phyloP scores from a whole-genome alignment of 2,329 filamentous ascomycete species.

The Bertia moriformis region DNA sequence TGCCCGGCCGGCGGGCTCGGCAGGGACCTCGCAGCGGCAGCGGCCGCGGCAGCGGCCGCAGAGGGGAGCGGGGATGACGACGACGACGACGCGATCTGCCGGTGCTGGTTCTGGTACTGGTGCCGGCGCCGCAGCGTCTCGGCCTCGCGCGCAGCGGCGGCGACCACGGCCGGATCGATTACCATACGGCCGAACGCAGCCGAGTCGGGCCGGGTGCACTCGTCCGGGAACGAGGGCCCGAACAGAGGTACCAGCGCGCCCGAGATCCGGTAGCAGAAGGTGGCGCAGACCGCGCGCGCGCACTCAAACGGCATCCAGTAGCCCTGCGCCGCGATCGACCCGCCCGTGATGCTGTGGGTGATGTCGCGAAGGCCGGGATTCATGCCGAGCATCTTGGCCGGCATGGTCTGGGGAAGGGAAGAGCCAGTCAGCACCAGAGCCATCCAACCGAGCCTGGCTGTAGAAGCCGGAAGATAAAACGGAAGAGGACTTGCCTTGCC shows the following conservation, averaged over 20 bases:
- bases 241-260: slow-evolving; percentile 82
- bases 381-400: slow-evolving; percentile 64
- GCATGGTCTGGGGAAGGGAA: slow-evolving; percentile 55
- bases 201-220: slow-evolving; percentile 53
- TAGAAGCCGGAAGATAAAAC: slow-evolving; percentile 5
- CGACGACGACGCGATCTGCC: background rate
- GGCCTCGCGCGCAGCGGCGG: slow-evolving; percentile 33
- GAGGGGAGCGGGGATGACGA: slow-evolving; percentile 1
- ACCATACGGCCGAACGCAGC: slow-evolving; percentile 52
- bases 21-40: background rate
- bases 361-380: slow-evolving; percentile 81
- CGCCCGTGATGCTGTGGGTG: slow-evolving; percentile 86
- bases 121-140: slow-evolving; percentile 21
- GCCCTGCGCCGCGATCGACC: slow-evolving; percentile 78
- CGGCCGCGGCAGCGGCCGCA: background rate
- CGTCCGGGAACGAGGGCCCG: slow-evolving; percentile 61
- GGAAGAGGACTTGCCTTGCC: slow-evolving; percentile 51
- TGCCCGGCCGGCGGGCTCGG: slow-evolving; percentile 2
- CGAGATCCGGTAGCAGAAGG: slow-evolving; percentile 76
- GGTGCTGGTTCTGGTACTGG: too few species aligned
- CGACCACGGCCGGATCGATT: slow-evolving; percentile 42
- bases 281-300: slow-evolving; percentile 73
- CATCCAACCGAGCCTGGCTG: too few species aligned
- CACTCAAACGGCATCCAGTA: slow-evolving; percentile 94
- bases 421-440: background rate